Conservation (phyloP, 176 grass and related monocot species). For the Juncus effusus region DNA sequence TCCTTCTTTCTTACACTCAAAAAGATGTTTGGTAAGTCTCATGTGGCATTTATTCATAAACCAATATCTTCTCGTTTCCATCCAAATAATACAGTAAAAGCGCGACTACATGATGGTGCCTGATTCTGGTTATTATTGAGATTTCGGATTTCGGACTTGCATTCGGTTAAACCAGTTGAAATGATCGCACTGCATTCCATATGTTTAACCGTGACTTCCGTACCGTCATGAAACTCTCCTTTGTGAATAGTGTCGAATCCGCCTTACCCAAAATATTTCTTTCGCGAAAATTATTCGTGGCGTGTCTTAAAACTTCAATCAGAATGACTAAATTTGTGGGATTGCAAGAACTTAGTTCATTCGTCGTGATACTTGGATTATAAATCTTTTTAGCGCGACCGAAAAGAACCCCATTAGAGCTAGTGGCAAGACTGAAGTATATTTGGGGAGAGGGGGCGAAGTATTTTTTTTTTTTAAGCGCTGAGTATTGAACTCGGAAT, state of each 20-base stretch:
- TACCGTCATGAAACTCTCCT: constrained; percentile 22
- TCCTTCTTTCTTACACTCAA: constrained; percentile 22
- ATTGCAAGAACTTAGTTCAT: constrained; percentile 19
- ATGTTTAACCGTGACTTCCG: constrained; percentile 13
- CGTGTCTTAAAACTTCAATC: constrained; percentile 6
- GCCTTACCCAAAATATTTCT: constrained; percentile 13
- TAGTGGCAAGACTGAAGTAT: too few relatives aligned
- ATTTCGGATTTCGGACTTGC: constrained; percentile 26
- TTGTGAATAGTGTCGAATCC: constrained; percentile 19
- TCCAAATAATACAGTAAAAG: constrained; percentile 21
- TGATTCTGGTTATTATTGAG: constrained; percentile 17
- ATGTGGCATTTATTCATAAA: constrained; percentile 28
- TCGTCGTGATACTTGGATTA: neutral
- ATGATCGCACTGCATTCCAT: constrained; percentile 10
- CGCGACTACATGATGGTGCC: constrained; percentile 11
- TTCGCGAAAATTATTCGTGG: constrained; percentile 20
- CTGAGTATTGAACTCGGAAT: too few relatives aligned
- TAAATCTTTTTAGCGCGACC: neutral
- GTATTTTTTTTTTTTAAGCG: too few relatives aligned
- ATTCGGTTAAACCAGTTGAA: constrained; percentile 6
- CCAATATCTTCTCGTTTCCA: constrained; percentile 26
- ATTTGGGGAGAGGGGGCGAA: too few relatives aligned
- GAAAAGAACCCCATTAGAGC: constrained; percentile 5
- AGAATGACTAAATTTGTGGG: constrained; percentile 5
- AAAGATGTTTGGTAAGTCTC: constrained; percentile 18